Conservation (phyloP, 148 eudicot species). For the Hydrangea macrophylla region DNA sequence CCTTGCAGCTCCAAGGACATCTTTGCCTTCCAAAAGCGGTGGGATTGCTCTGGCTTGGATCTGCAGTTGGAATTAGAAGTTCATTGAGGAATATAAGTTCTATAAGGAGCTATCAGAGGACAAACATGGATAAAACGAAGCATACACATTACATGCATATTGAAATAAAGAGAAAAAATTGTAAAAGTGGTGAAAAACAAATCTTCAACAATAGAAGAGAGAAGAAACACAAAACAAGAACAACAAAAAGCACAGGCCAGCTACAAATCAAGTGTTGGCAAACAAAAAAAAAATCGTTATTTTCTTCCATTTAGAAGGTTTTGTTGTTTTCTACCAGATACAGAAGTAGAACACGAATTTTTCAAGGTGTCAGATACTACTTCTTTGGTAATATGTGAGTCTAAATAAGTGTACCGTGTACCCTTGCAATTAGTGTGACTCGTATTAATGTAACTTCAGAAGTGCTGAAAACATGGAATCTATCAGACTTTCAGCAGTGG, state of each 20-base stretch:
- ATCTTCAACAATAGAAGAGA: too few species aligned
- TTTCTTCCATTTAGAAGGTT: too few species aligned
- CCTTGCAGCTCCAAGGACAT: slow-evolving; percentile 99
- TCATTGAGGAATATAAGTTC: not conserved
- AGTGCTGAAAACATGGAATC: not conserved
- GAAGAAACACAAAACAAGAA: not conserved
- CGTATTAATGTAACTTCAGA: too few species aligned
- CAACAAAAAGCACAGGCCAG: not conserved
- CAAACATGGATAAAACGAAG: slow-evolving; percentile 12
- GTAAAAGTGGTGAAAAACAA: not conserved
- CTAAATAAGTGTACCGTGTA: not conserved
- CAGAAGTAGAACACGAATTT: too few species aligned
- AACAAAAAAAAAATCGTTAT: too few species aligned
- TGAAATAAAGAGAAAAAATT: not conserved
- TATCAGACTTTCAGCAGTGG: not conserved
- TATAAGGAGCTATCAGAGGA: not conserved
- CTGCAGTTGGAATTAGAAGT: slow-evolving; percentile 25
- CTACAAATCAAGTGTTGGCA: too few species aligned
- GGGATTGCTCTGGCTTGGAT: slow-evolving; percentile 93
- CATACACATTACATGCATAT: not conserved
- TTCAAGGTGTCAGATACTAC: not conserved
- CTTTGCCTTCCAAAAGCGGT: slow-evolving; percentile 80
- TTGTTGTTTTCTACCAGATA: too few species aligned
- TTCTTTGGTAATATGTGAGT: not conserved
- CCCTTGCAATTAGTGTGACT: not conserved